Percentiles rank a stretch among this genome's conserved stretches.
Evolutionary conservation across 106 monocot species (phyloP).

Genomic region (Ottelia alismoides): DNA sequence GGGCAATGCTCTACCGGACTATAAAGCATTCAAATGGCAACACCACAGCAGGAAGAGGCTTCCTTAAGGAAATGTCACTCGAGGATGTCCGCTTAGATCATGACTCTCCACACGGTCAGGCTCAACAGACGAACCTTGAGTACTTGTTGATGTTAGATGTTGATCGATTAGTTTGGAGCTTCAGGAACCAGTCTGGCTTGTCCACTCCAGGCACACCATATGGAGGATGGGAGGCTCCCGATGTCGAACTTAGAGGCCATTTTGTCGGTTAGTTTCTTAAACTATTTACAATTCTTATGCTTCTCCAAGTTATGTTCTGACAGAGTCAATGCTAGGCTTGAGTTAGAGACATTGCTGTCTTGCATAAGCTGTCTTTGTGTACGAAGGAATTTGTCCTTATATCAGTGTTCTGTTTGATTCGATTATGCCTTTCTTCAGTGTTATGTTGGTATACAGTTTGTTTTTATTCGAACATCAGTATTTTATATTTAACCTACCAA

Average conservation of each 20-base stretch:
- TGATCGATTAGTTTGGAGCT: constrained; percentile 76
- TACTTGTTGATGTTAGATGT: constrained; percentile 75
- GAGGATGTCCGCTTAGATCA: constrained; percentile 70
- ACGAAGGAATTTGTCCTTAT: too few relatives aligned
- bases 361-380: too few relatives aligned
- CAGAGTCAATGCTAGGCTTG: too few relatives aligned
- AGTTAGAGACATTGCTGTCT: too few relatives aligned
- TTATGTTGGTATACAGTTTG: too few relatives aligned
- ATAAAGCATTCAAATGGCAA: constrained; percentile 20
- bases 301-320: too few relatives aligned
- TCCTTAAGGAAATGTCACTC: constrained; percentile 57
- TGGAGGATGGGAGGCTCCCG: constrained; percentile 76
- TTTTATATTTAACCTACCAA: too few relatives aligned
- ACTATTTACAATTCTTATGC: too few relatives aligned
- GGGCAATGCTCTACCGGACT: constrained; percentile 56
- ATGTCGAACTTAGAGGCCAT: constrained; percentile 73
- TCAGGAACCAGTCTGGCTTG: constrained; percentile 66
- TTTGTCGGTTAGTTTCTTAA: constrained; percentile 51
- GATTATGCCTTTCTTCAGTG: too few relatives aligned
- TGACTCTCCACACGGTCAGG: constrained; percentile 42
- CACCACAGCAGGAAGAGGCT: constrained; percentile 9
- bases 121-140: constrained; percentile 84
- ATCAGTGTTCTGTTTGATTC: too few relatives aligned
- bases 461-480: too few relatives aligned
- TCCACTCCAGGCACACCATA: constrained; percentile 46